Conservation (phyloP, 768 basidiomycete species). For the Chalciporus pseudorubinellus region DNA sequence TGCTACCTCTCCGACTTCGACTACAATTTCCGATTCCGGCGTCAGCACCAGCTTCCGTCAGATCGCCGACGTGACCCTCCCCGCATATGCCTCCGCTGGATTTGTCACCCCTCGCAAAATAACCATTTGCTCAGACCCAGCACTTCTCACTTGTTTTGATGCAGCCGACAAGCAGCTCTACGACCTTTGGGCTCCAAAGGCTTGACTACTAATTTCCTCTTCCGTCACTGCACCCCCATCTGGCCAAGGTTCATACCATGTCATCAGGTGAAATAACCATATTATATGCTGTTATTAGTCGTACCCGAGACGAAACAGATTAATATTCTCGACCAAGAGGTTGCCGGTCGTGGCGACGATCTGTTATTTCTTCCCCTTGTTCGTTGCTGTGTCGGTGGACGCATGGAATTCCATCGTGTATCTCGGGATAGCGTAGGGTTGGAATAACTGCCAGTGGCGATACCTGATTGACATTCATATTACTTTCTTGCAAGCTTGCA, state of each 20-base stretch:
- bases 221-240: neutral
- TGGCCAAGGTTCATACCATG: neutral
- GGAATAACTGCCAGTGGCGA: no score
- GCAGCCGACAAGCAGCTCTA: slow-evolving; percentile 74
- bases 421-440: no score
- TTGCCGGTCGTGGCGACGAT: no score
- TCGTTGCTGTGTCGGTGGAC: no score
- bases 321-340: no score
- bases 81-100: slow-evolving; percentile 16
- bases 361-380: no score
- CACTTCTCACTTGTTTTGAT: slow-evolving; percentile 73
- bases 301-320: neutral
- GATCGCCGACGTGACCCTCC: slow-evolving; percentile 18
- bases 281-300: neutral
- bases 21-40: slow-evolving; percentile 31
- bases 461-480: no score
- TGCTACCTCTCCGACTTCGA: slow-evolving; percentile 28
- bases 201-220: slow-evolving; percentile 7
- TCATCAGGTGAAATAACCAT: neutral
- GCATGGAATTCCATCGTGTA: no score
- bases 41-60: slow-evolving; percentile 21
- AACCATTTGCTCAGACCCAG: slow-evolving; percentile 60
- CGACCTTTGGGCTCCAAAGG: slow-evolving; percentile 65
- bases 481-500: no score
- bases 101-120: slow-evolving; percentile 36